phyloP scores from a whole-genome alignment of 1,139 yeast species.

The Geotrichum siamense region DNA sequence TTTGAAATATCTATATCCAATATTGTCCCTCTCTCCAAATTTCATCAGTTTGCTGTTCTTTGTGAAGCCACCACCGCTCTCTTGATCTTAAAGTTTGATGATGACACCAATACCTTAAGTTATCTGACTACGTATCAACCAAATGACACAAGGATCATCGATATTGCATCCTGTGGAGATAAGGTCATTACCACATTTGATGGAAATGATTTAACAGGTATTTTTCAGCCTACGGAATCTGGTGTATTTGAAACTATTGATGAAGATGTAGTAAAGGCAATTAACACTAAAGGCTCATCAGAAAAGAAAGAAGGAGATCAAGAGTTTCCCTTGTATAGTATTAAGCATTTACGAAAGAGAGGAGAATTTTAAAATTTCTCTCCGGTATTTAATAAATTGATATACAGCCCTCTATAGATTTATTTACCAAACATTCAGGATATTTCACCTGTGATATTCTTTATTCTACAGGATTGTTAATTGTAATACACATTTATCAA shows the following conservation, averaged over 20 bases:
- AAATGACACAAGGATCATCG: conserved; percentile 31
- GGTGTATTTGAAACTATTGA: conserved; percentile 5
- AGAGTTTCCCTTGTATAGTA: conserved; percentile 57
- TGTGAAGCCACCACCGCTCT: conserved; percentile 20
- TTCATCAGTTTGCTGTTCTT: conserved; percentile 23
- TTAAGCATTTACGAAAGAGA: conserved; percentile 66
- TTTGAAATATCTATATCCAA: conserved; percentile 61
- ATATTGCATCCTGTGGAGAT: conserved; percentile 32
- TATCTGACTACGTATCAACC: conserved; percentile 27
- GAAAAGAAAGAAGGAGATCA: conserved; percentile 33
- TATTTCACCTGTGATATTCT: too few species aligned
- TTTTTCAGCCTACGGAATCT: not conserved
- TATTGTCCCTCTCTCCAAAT: conserved; percentile 45
- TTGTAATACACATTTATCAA: too few species aligned
- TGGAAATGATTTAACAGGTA: conserved; percentile 20
- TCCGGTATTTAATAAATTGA: too few species aligned
- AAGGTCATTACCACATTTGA: conserved; percentile 45
- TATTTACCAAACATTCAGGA: too few species aligned
- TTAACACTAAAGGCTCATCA: conserved; percentile 22
- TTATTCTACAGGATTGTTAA: too few species aligned
- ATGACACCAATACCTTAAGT: conserved; percentile 20
- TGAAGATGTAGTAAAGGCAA: conserved; percentile 17
- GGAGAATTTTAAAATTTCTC: conserved; percentile 51
- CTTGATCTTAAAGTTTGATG: conserved; percentile 4
- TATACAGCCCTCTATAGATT: too few species aligned